Evolutionary conservation across 371 early-diverging fungal species (phyloP).

Genomic region (Syncephalis plumigaleata): DNA sequence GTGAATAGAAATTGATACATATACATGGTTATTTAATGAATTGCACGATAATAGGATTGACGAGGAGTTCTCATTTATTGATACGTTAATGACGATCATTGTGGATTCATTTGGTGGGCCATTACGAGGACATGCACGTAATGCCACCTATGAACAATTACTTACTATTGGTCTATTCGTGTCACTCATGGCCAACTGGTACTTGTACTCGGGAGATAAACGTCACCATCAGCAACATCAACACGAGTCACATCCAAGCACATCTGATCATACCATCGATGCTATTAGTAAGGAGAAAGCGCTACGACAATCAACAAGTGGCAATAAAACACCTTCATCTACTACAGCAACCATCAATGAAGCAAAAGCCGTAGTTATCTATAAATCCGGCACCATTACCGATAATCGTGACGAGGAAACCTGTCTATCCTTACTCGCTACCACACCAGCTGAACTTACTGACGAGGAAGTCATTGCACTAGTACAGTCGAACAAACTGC

Average conservation of each 20-base stretch:
- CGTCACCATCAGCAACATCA: too few species aligned
- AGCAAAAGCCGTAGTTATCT: constrained; percentile 7
- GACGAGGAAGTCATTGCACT: constrained; percentile 68
- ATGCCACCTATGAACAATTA: constrained; percentile 1
- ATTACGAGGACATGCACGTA: too few species aligned
- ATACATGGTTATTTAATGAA: too few species aligned
- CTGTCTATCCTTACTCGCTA: constrained; percentile 33
- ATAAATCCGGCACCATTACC: constrained; percentile 1
- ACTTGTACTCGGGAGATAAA: constrained; percentile 8
- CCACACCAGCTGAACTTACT: constrained; percentile 16
- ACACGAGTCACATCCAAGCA: too few species aligned
- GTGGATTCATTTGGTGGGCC: too few species aligned
- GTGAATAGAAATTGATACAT: too few species aligned
- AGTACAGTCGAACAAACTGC: constrained; percentile 48
- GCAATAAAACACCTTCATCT: constrained; percentile 5
- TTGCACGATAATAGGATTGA: too few species aligned
- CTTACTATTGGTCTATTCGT: constrained; percentile 9
- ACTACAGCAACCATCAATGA: constrained; percentile 6
- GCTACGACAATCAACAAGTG: too few species aligned
- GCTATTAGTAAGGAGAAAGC: too few species aligned
- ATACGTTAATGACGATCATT: too few species aligned
- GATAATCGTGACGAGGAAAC: constrained; percentile 38
- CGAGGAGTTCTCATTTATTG: too few species aligned
- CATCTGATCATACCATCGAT: too few species aligned
- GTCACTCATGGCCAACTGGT: constrained; percentile 10